Percentiles rank a stretch among this genome's conserved stretches.
Conservation (phyloP, 108 stramenopile genomes). For the Cyclostephanos tholiformis region DNA sequence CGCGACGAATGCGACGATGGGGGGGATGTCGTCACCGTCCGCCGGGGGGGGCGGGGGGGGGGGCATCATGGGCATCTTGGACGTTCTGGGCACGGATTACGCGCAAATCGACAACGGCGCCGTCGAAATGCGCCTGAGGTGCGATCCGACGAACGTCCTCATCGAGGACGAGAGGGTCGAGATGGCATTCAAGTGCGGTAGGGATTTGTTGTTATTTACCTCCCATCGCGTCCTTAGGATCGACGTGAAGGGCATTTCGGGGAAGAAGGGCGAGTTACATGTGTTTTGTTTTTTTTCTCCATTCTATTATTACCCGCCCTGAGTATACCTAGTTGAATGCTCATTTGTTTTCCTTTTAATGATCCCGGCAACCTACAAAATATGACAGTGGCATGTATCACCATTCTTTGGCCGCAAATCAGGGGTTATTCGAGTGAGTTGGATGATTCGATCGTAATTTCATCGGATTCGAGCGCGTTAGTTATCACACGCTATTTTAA, state of each 20-base stretch:
- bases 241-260: constrained; percentile 55
- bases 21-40: background rate
- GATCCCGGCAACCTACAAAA: background rate
- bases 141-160: constrained; percentile 22
- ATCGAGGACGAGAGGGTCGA: constrained; percentile 52
- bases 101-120: constrained; percentile 31
- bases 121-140: constrained; percentile 42
- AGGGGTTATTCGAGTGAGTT: constrained; percentile 58
- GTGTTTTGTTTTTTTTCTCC: background rate
- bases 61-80: constrained; percentile 36
- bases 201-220: constrained; percentile 51
- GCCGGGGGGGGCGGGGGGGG: background rate
- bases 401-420: constrained; percentile 61
- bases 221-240: constrained; percentile 44
- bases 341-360: background rate
- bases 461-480: no score
- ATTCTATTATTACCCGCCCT: no score
- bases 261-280: constrained; percentile 28
- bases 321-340: no score
- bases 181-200: constrained; percentile 57
- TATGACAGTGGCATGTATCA: constrained; percentile 46
- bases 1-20: constrained; percentile 9
- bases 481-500: background rate
- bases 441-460: no score
- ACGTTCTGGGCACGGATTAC: constrained; percentile 57